Conservation (phyloP, 768 basidiomycete genomes). For the Kwoniella shandongensis region DNA sequence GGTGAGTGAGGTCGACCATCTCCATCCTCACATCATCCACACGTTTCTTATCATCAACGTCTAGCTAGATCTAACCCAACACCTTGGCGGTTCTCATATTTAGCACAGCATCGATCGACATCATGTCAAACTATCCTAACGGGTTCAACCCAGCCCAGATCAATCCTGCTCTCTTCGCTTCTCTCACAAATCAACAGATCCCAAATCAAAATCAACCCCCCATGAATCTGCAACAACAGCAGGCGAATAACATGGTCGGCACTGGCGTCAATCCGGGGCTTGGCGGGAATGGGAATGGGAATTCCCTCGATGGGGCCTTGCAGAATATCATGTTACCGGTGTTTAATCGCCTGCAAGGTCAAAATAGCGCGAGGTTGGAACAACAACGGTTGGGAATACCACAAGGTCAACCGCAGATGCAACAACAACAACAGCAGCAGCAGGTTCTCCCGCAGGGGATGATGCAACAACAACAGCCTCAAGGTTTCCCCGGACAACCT, state of each 20-base stretch:
- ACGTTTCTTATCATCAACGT: no score
- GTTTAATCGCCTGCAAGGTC: constrained; percentile 21
- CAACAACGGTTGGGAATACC: constrained; percentile 18
- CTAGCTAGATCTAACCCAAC: no score
- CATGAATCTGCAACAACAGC: constrained; percentile 9
- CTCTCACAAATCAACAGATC: constrained; percentile 15
- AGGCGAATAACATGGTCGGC: no score
- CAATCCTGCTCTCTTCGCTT: constrained; percentile 25
- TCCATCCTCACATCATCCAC: no score
- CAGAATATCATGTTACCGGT: constrained; percentile 24
- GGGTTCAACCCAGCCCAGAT: constrained; percentile 25
- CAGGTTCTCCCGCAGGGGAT: constrained; percentile 12
- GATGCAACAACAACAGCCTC: constrained; percentile 11
- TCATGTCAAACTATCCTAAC: constrained; percentile 1
- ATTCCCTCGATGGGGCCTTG: constrained; percentile 11
- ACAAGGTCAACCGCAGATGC: constrained; percentile 13
- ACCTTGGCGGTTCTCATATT: no score
- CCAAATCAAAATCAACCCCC: constrained; percentile 5
- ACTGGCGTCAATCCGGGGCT: no score
- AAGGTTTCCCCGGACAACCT: no score
- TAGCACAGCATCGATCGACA: no score
- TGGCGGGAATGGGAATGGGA: no score
- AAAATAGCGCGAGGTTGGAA: constrained; percentile 18
- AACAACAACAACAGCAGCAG: constrained; percentile 16
- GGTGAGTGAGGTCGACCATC: no score